Percentiles rank a stretch among this genome's conserved stretches.
Conservation (phyloP, 1,284 basidiomycete species). For the Amylostereum chailletii region DNA sequence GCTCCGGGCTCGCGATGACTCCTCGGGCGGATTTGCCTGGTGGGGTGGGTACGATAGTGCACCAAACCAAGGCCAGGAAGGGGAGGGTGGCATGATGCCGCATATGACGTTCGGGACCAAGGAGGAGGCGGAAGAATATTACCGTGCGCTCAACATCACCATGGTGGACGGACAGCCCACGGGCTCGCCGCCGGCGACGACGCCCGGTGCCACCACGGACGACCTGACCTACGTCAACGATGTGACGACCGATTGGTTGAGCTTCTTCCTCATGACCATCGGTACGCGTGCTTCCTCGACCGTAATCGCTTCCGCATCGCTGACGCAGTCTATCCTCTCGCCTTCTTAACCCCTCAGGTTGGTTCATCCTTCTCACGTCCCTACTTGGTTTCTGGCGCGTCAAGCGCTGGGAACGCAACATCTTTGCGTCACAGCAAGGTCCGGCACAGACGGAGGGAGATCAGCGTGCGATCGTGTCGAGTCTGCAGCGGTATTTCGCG, state of each 20-base stretch:
- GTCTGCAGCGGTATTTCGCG: not conserved
- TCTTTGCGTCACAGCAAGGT: slow-evolving; percentile 36
- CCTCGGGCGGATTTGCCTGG: slow-evolving; percentile 19
- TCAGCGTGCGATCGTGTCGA: too few species aligned
- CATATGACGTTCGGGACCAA: slow-evolving; percentile 33
- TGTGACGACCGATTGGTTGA: slow-evolving; percentile 78
- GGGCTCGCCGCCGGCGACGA: slow-evolving; percentile 5
- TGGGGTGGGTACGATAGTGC: slow-evolving; percentile 15
- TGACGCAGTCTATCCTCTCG: not conserved
- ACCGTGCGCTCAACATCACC: slow-evolving; percentile 24
- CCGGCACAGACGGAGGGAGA: not conserved
- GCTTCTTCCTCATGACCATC: slow-evolving; percentile 89
- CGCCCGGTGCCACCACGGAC: slow-evolving; percentile 11
- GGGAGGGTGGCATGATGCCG: slow-evolving; percentile 12
- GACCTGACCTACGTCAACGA: slow-evolving; percentile 23
- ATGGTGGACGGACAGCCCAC: slow-evolving; percentile 11
- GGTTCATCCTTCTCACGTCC: slow-evolving; percentile 87
- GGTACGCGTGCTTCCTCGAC: slow-evolving; percentile 34
- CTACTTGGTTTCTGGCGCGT: slow-evolving; percentile 89
- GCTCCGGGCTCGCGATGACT: slow-evolving; percentile 43
- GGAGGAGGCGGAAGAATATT: slow-evolving; percentile 40
- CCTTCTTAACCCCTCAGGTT: slow-evolving; percentile 37
- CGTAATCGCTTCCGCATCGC: slow-evolving; percentile 1
- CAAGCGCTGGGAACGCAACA: slow-evolving; percentile 77
- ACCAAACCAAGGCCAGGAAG: slow-evolving; percentile 13